phyloP scores from a whole-genome alignment of 2,329 filamentous ascomycete genomes.

The Ampelomyces quisqualis region DNA sequence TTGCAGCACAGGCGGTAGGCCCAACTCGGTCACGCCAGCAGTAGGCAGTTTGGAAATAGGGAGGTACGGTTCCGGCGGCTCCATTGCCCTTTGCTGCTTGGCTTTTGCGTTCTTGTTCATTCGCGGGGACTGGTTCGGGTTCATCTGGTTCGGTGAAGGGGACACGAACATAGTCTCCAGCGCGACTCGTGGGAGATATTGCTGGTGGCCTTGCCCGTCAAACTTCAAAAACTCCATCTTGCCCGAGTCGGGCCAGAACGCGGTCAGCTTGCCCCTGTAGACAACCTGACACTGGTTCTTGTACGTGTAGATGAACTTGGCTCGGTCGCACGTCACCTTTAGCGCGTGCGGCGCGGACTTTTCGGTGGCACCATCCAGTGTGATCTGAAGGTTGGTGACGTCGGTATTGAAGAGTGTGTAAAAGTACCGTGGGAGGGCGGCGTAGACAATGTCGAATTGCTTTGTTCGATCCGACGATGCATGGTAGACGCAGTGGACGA shows the following conservation, averaged over 20 bases:
- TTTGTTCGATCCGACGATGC: constrained; percentile 64
- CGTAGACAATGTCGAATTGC: constrained; percentile 80
- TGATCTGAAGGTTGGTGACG: constrained; percentile 80
- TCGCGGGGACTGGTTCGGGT: constrained; percentile 58
- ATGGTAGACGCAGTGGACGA: constrained; percentile 68
- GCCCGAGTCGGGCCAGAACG: constrained; percentile 73
- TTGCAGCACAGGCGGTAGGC: constrained; percentile 58
- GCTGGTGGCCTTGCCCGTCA: constrained; percentile 71
- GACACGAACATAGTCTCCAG: constrained; percentile 50
- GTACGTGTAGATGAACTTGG: constrained; percentile 88
- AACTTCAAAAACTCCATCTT: constrained; percentile 87
- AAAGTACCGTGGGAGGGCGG: constrained; percentile 85
- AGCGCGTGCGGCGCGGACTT: constrained; percentile 62
- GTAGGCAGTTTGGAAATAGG: constrained; percentile 49
- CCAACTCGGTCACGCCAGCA: constrained; percentile 53
- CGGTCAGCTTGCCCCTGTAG: constrained; percentile 72
- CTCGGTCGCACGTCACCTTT: constrained; percentile 72
- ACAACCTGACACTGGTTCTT: constrained; percentile 78
- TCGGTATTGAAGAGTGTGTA: constrained; percentile 82
- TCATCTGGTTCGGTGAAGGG: constrained; percentile 49
- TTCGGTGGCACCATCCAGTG: constrained; percentile 69
- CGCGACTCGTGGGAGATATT: constrained; percentile 73
- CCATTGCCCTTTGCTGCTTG: constrained; percentile 32
- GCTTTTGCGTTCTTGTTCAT: constrained; percentile 59
- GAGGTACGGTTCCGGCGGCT: constrained; percentile 45